Base-by-base conservation (phyloP, 2,329 filamentous ascomycete species). In the Coccinonectria pachysandricola region DNA sequence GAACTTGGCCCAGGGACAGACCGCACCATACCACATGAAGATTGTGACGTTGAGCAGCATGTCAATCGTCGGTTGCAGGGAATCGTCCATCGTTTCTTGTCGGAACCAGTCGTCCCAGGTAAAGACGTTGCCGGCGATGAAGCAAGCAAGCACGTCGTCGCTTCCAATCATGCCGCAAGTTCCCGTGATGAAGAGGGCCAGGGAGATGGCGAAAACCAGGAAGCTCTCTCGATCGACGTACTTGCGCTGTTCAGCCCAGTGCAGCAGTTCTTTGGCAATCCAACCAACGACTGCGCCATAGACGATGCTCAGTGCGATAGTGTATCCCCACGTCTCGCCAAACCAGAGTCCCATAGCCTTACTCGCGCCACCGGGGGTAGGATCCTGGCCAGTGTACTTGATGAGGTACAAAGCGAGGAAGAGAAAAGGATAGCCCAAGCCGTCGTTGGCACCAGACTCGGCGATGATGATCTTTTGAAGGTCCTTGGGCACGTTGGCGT, bases 51-150 rank as follows among this genome's bases (percentile, higher is more conserved):
- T 95, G 31, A 95, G 75, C 2, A 95, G 65, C 85, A 94, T 93
- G 51, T 95, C 86, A 23, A 95, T 81, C 0, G 86, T 94, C 0
- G 86, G 86, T 49, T 95, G 86, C n/a, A 95, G 68, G 2, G 82
- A 87, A 46, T 95, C 88, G 41, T 94, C 87, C 42, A 79, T 62
- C 0, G 87, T 95, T 52, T 92, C 82, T 1, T 88, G 62, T 1
- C 87, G 79, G 55, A 94, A 95, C 85, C 84, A 92, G 54, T 93
- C 85, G 49, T 93, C 86, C 75, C 84, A 88, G 0, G 84, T 93
- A 41, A 95, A 93, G 1, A 72, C 73, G 46, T 93, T 94, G 2
- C 87, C 87, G 3, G 87, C 87, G 42, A 94, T 78, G 49, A 95
- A 95, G 57, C 85, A 93, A 2, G 87, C 86, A 6, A 95, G 65